phyloP scores from a whole-genome alignment of 805 yeast species.

The Yarrowia sp. region DNA sequence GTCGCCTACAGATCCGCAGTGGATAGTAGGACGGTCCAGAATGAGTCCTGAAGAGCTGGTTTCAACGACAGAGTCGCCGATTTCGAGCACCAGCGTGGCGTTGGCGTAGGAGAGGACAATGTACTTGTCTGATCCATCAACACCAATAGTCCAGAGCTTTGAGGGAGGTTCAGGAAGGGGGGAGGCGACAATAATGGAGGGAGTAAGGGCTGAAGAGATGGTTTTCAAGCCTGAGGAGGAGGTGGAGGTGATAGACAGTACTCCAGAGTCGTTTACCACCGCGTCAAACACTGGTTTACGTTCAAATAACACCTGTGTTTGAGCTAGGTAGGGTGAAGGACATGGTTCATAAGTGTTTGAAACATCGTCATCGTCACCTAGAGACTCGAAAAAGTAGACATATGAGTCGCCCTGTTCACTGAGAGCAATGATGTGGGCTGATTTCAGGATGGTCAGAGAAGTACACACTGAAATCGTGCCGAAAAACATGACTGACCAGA shows the following conservation, averaged over 20 bases:
- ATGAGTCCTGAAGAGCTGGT: constrained; percentile 65
- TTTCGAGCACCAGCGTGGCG: constrained; percentile 67
- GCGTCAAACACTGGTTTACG: constrained; percentile 47
- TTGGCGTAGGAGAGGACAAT: constrained; percentile 64
- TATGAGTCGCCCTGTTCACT: constrained; percentile 60
- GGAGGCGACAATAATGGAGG: constrained; percentile 62
- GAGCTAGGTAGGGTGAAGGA: neutral
- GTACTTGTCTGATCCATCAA: constrained; percentile 48
- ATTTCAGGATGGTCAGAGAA: constrained; percentile 57
- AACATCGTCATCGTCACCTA: constrained; percentile 55
- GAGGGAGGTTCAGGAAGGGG: constrained; percentile 68
- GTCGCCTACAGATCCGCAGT: constrained; percentile 64
- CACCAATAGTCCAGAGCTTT: constrained; percentile 62
- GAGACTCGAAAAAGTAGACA: constrained; percentile 73
- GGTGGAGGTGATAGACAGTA: neutral
- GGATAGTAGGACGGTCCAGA: constrained; percentile 57
- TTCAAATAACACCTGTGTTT: constrained; percentile 15
- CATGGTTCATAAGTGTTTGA: constrained; percentile 12
- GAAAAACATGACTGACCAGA: constrained; percentile 61
- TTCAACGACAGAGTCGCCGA: constrained; percentile 79
- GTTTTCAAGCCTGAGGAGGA: constrained; percentile 33
- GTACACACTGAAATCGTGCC: constrained; percentile 68
- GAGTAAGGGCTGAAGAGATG: constrained; percentile 39
- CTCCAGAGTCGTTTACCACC: constrained; percentile 42
- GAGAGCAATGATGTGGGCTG: constrained; percentile 74